Evolutionary conservation across 2,329 filamentous ascomycete genomes (phyloP).

Genomic region (Acrocalymma vagum): DNA sequence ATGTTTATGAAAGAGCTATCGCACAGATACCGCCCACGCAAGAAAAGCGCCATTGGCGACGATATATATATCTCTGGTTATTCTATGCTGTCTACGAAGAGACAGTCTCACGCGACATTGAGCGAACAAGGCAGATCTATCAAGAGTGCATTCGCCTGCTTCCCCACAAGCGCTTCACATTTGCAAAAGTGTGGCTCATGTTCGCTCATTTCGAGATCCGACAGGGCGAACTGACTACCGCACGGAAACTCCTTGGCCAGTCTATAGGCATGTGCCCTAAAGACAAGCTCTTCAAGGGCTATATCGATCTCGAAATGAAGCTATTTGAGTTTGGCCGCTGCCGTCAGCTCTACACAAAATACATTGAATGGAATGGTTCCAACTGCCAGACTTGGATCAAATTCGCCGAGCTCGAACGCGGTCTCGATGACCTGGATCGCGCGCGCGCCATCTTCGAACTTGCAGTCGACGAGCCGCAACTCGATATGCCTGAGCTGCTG

Average conservation of each 20-base stretch:
- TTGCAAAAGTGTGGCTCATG: slow-evolving; percentile 94
- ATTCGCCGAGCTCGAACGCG: slow-evolving; percentile 92
- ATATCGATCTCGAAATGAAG: slow-evolving; percentile 91
- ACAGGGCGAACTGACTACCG: slow-evolving; percentile 79
- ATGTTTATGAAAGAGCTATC: slow-evolving; percentile 95
- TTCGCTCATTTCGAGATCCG: slow-evolving; percentile 94
- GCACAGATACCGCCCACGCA: slow-evolving; percentile 94
- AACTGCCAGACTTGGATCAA: slow-evolving; percentile 97
- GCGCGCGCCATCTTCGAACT: slow-evolving; percentile 92
- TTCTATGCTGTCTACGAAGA: slow-evolving; percentile 98
- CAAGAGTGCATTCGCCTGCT: slow-evolving; percentile 85
- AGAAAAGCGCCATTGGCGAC: slow-evolving; percentile 95
- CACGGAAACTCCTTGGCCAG: slow-evolving; percentile 87
- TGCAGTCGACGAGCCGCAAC: slow-evolving; percentile 78
- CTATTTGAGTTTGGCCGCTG: slow-evolving; percentile 94
- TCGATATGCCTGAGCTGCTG: slow-evolving; percentile 97
- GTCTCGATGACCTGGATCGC: slow-evolving; percentile 87
- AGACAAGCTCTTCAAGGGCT: slow-evolving; percentile 92
- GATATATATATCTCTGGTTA: slow-evolving; percentile 97
- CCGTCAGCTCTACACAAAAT: slow-evolving; percentile 91
- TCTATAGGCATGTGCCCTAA: slow-evolving; percentile 96
- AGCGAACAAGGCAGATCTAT: slow-evolving; percentile 88
- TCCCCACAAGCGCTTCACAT: slow-evolving; percentile 96
- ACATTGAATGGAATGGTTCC: slow-evolving; percentile 88
- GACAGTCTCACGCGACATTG: slow-evolving; percentile 78